These are phyloP conservation scores for Sporothrix dimorphospora DNA, from an alignment of 2,329 filamentous ascomycete species.

Conservation along the genomic window DNA sequence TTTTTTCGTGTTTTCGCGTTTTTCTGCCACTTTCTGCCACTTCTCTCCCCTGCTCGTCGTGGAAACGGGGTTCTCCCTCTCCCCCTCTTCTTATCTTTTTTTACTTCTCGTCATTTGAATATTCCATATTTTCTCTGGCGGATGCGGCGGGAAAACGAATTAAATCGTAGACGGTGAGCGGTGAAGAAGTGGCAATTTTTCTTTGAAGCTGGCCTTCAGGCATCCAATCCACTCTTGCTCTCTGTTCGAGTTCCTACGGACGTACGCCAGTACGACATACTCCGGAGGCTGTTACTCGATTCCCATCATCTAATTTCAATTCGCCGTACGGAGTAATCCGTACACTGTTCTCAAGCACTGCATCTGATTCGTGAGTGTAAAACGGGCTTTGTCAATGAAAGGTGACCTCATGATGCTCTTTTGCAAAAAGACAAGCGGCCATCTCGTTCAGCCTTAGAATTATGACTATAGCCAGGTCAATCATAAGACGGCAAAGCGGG, in stretches of 20 bases:
- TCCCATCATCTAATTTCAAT: no score
- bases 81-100: not conserved
- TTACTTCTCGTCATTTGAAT: not conserved
- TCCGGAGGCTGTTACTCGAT: no score
- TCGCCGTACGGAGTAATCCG: no score
- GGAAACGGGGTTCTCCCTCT: not conserved
- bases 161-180: not conserved
- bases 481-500: conserved; percentile 1
- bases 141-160: conserved; percentile 17
- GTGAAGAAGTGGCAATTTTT: not conserved
- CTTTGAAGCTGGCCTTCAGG: no score
- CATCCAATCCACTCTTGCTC: no score
- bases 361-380: not conserved
- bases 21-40: conserved; percentile 17
- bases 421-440: not conserved
- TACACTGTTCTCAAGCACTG: not conserved
- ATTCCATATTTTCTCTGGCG: conserved; percentile 17
- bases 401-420: not conserved
- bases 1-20: conserved; percentile 24
- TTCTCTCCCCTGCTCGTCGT: not conserved
- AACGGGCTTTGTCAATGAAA: not conserved
- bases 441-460: not conserved
- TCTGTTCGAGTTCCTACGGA: no score
- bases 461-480: conserved; percentile 17
- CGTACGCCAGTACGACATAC: no score